A percentile compares a stretch with the other conserved stretches of the same genome.
Conservation (phyloP, 2,329 filamentous ascomycete species). For the Fusarium duplospermum region DNA sequence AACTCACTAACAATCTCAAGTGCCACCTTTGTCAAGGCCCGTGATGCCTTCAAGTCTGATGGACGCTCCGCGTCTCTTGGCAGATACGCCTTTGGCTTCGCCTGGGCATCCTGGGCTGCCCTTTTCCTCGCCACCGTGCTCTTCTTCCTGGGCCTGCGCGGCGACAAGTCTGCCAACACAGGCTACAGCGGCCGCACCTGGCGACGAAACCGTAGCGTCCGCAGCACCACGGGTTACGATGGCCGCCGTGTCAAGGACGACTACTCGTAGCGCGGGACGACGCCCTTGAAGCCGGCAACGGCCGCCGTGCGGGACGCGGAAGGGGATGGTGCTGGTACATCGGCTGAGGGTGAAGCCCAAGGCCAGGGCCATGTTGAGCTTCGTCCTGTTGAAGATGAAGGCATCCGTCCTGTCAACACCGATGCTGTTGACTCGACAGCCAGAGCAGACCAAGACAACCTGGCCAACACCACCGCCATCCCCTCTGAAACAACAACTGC, state of each 20-base stretch:
- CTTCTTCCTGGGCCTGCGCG: slow-evolving; percentile 72
- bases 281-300: not conserved
- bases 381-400: not conserved
- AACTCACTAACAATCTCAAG: slow-evolving; percentile 44
- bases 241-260: slow-evolving; percentile 76
- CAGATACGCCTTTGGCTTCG: slow-evolving; percentile 78
- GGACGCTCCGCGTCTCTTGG: slow-evolving; percentile 72
- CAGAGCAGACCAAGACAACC: not conserved
- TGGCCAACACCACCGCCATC: not conserved
- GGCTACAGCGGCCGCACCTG: slow-evolving; percentile 49
- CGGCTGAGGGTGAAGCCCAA: not conserved
- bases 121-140: slow-evolving; percentile 75
- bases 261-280: slow-evolving; percentile 61
- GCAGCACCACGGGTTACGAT: slow-evolving; percentile 53
- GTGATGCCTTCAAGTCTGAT: slow-evolving; percentile 70
- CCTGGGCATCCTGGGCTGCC: slow-evolving; percentile 77
- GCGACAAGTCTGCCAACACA: slow-evolving; percentile 53
- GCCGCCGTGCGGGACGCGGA: not conserved
- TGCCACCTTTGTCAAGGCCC: slow-evolving; percentile 74
- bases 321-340: not conserved
- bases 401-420: not conserved
- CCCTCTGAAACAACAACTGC: not conserved
- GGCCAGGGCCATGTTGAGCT: not conserved
- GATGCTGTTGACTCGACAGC: not conserved
- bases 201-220: slow-evolving; percentile 49